These are phyloP conservation scores for Apiotrichum sp. DNA, from an alignment of 1,284 basidiomycete species.

Conservation along the genomic window DNA sequence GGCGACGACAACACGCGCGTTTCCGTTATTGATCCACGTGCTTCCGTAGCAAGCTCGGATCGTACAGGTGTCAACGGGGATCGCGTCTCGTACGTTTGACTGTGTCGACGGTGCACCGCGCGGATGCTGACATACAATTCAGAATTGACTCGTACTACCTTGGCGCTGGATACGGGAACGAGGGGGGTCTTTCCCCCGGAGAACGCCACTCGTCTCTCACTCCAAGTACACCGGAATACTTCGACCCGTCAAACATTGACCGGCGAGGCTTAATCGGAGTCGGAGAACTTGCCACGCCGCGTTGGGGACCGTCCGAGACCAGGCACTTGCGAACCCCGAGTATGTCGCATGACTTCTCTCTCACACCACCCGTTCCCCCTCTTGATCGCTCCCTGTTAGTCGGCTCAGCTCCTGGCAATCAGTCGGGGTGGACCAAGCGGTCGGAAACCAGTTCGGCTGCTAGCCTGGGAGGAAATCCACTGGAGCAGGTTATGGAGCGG, in stretches of 20 bases:
- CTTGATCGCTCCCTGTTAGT: conserved; percentile 9
- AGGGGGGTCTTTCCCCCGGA: conserved; percentile 4
- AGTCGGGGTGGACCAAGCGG: conserved; percentile 13
- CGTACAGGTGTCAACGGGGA: conserved; percentile 7
- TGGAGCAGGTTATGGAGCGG: conserved; percentile 27
- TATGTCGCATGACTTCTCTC: conserved; percentile 35
- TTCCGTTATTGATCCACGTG: conserved; percentile 10
- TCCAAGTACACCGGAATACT: conserved; percentile 32
- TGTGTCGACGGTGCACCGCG: background rate
- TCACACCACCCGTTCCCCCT: conserved; percentile 21
- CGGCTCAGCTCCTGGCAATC: conserved; percentile 11
- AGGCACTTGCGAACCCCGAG: conserved; percentile 39
- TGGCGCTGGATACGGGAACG: conserved; percentile 5
- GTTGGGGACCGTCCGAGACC: conserved; percentile 61
- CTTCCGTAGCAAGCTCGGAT: conserved; percentile 11
- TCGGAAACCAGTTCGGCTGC: background rate
- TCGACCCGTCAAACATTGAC: conserved; percentile 75
- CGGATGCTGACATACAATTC: background rate
- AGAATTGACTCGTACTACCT: conserved; percentile 33
- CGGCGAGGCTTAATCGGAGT: conserved; percentile 83
- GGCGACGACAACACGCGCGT: background rate
- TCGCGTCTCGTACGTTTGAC: conserved; percentile 25
- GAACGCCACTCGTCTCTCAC: conserved; percentile 14
- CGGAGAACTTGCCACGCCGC: conserved; percentile 93
- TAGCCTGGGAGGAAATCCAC: conserved; percentile 6